These are phyloP conservation scores for Rachicladosporium sp. DNA, from an alignment of 2,329 filamentous ascomycete genomes.

Conservation along the genomic window DNA sequence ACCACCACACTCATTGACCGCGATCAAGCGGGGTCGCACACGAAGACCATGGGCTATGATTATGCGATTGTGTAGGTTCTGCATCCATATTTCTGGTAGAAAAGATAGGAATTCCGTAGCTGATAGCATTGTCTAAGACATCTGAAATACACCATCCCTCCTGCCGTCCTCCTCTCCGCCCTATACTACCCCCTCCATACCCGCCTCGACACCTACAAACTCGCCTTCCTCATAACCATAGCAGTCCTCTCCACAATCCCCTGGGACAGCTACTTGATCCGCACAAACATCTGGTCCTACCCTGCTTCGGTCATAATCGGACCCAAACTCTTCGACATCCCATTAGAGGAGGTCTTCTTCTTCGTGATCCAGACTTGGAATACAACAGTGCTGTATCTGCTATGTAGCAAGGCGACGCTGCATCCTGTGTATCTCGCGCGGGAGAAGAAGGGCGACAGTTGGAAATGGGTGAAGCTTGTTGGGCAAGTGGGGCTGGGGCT, in stretches of 20 bases:
- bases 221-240: slow-evolving; percentile 47
- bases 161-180: slow-evolving; percentile 46
- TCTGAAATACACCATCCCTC: slow-evolving; percentile 54
- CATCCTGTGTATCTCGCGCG: slow-evolving; percentile 41
- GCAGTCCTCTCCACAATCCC: slow-evolving; percentile 58
- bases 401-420: slow-evolving; percentile 52
- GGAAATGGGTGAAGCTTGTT: slow-evolving; percentile 29
- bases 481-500: slow-evolving; percentile 41
- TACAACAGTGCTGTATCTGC: slow-evolving; percentile 54
- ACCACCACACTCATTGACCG: slow-evolving; percentile 1
- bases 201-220: slow-evolving; percentile 50
- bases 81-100: slow-evolving; percentile 3
- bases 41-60: slow-evolving; percentile 41
- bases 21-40: background rate
- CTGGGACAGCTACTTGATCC: slow-evolving; percentile 66
- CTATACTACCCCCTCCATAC: slow-evolving; percentile 51
- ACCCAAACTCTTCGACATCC: slow-evolving; percentile 50
- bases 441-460: slow-evolving; percentile 25
- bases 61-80: slow-evolving; percentile 49
- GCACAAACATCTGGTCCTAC: slow-evolving; percentile 57
- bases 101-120: background rate
- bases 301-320: slow-evolving; percentile 53
- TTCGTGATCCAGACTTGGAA: slow-evolving; percentile 67
- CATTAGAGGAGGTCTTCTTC: slow-evolving; percentile 63
- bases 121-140: slow-evolving; percentile 35